Evolutionary conservation across 768 basidiomycete species (phyloP).

Genomic region (Austroboletus festivus): DNA sequence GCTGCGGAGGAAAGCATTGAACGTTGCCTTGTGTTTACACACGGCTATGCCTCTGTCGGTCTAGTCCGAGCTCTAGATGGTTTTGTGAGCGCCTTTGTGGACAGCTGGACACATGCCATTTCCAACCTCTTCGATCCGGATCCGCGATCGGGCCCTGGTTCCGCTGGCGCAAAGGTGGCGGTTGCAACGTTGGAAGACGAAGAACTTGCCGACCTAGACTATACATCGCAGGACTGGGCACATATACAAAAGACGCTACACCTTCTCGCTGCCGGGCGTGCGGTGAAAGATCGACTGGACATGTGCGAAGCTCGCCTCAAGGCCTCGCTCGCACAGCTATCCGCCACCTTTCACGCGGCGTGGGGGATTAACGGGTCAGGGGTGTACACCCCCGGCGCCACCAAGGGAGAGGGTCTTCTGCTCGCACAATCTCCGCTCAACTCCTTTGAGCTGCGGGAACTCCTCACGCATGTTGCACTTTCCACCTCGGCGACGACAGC

Average conservation of each 20-base stretch:
- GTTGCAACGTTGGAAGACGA: constrained; percentile 36
- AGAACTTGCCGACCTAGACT: constrained; percentile 80
- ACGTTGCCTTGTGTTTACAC: constrained; percentile 77
- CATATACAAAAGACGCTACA: constrained; percentile 81
- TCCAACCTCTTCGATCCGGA: constrained; percentile 33
- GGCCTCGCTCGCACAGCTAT: constrained; percentile 54
- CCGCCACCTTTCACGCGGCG: constrained; percentile 55
- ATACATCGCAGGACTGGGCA: constrained; percentile 85
- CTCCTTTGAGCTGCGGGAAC: constrained; percentile 58
- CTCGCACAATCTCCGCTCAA: constrained; percentile 85
- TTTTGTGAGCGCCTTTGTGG: constrained; percentile 69
- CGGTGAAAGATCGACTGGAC: constrained; percentile 63
- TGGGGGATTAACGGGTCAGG: constrained; percentile 48
- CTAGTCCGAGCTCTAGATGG: constrained; percentile 73
- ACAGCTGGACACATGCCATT: constrained; percentile 55
- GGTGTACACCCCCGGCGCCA: constrained; percentile 53
- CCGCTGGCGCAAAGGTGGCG: constrained; percentile 31
- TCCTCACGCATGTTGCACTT: constrained; percentile 36
- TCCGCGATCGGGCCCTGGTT: constrained; percentile 28
- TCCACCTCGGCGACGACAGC: too few species aligned
- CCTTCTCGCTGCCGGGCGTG: constrained; percentile 76
- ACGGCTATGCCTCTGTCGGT: constrained; percentile 80
- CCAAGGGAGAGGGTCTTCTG: constrained; percentile 68
- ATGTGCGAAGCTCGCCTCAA: constrained; percentile 71
- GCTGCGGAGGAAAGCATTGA: constrained; percentile 76